phyloP scores from a whole-genome alignment of 2,329 filamentous ascomycete genomes.

The Epichloe typhina region DNA sequence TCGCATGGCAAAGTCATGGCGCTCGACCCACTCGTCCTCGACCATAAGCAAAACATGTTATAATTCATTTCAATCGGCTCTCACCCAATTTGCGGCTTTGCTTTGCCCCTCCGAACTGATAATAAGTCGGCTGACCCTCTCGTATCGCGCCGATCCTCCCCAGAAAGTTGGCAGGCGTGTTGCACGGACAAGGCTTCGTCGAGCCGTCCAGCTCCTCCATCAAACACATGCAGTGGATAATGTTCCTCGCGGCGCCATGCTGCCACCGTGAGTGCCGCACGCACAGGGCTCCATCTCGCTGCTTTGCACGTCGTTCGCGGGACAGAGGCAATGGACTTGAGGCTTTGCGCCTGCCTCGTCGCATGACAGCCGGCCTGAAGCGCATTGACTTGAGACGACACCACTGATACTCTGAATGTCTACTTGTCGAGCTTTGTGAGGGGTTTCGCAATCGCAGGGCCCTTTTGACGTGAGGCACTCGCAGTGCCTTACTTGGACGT shows the following conservation, averaged over 20 bases:
- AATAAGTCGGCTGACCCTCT: background rate
- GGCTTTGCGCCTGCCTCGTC: too few relatives aligned
- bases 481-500: background rate
- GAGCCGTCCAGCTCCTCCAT: background rate
- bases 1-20: constrained; percentile 59
- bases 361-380: too few relatives aligned
- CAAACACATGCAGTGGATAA: background rate
- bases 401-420: background rate
- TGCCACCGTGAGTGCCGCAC: background rate
- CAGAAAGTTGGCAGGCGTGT: background rate
- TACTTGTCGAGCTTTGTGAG: background rate
- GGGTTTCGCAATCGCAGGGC: background rate
- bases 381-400: too few relatives aligned
- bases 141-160: background rate
- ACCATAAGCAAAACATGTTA: constrained; percentile 25
- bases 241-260: background rate
- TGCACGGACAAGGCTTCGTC: background rate
- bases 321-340: background rate
- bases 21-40: constrained; percentile 54
- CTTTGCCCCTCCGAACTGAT: too few relatives aligned
- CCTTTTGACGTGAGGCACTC: background rate
- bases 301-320: background rate
- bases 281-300: background rate
- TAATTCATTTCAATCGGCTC: background rate
- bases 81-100: background rate